These are phyloP conservation scores for Leccinum variicolor DNA, from an alignment of 768 basidiomycete species.

Conservation along the genomic window DNA sequence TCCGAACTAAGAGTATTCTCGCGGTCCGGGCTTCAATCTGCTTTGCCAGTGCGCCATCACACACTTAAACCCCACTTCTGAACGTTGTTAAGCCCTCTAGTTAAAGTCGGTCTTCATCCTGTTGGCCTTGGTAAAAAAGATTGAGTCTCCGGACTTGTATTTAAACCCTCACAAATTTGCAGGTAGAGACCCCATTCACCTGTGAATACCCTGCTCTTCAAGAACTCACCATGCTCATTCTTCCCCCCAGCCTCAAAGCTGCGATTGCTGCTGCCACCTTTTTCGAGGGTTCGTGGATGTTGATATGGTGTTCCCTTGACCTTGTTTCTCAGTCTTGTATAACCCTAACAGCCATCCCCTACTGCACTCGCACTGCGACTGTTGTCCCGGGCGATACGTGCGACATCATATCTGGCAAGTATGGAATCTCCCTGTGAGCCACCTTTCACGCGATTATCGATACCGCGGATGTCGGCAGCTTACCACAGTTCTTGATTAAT, in stretches of 20 bases:
- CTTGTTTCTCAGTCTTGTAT: slow-evolving; percentile 7
- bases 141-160: slow-evolving; percentile 4
- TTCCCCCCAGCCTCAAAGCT: slow-evolving; percentile 8
- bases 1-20: too few species aligned
- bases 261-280: slow-evolving; percentile 10
- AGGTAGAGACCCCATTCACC: neutral
- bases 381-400: slow-evolving; percentile 57
- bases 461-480: neutral
- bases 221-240: slow-evolving; percentile 14
- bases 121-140: neutral
- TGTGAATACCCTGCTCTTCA: neutral
- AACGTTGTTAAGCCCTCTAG: too few species aligned
- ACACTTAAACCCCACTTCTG: too few species aligned
- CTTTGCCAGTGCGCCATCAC: too few species aligned
- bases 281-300: slow-evolving; percentile 18
- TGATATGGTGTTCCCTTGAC: neutral
- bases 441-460: neutral
- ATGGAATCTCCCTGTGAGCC: slow-evolving; percentile 64
- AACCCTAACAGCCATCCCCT: slow-evolving; percentile 38
- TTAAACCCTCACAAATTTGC: slow-evolving; percentile 7
- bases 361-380: slow-evolving; percentile 58
- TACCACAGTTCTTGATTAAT: neutral
- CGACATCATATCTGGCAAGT: slow-evolving; percentile 54
- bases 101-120: neutral
- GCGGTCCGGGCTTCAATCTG: too few species aligned